Evolutionary conservation across 495 filamentous ascomycete species (phyloP).

Genomic region (Hypoxylon trugodes): DNA sequence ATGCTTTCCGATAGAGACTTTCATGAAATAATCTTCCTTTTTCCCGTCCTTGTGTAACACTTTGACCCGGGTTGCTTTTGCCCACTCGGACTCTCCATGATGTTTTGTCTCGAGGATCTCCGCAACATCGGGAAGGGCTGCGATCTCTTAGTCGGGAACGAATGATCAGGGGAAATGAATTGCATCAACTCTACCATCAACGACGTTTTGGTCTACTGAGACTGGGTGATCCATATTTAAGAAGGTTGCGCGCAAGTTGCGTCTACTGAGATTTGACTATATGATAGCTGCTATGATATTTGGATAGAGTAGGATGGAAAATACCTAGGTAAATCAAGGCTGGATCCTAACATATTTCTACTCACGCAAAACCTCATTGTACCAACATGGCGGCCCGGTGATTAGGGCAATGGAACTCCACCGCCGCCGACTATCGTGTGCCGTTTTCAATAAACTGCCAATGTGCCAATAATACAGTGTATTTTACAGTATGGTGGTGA

Average conservation of each 20-base stretch:
- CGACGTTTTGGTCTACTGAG: constrained; percentile 1
- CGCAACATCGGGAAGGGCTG: constrained; percentile 37
- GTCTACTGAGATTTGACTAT: not conserved
- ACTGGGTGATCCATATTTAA: constrained; percentile 2
- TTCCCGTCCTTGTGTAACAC: constrained; percentile 29
- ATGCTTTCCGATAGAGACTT: constrained; percentile 36
- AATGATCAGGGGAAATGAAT: too few species aligned
- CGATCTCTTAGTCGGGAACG: not conserved
- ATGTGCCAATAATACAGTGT: too few species aligned
- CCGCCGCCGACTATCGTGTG: too few species aligned
- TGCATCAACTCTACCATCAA: not conserved
- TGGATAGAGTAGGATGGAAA: too few species aligned
- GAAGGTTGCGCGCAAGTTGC: not conserved
- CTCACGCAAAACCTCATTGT: too few species aligned
- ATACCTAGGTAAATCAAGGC: too few species aligned
- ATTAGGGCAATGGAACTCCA: too few species aligned
- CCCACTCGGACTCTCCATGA: constrained; percentile 38
- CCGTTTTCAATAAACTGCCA: too few species aligned
- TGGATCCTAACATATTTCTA: too few species aligned
- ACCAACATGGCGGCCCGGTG: too few species aligned
- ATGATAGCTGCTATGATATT: too few species aligned
- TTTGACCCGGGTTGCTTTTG: constrained; percentile 31
- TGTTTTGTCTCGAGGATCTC: constrained; percentile 25
- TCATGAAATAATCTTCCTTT: constrained; percentile 46
- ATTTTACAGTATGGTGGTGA: too few species aligned